Evolutionary conservation across 495 filamentous ascomycete species (phyloP).

Genomic region (Achaetomiella virescens): DNA sequence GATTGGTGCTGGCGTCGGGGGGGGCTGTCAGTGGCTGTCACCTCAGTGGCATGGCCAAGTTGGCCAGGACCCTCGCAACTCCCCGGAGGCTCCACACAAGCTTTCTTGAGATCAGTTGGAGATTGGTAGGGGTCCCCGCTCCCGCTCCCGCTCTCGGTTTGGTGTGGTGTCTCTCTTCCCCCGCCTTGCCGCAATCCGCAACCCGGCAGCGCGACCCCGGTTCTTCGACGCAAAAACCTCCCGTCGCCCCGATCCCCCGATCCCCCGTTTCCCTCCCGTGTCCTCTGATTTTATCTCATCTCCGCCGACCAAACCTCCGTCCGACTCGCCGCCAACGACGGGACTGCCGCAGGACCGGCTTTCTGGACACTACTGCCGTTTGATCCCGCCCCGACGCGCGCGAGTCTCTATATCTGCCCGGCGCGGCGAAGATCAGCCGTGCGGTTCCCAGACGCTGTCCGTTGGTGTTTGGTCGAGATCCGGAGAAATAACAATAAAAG

Average conservation of each 20-base stretch:
- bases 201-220: neutral
- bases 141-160: neutral
- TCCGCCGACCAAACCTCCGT: neutral
- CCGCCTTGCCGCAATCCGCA: slow-evolving; percentile 6
- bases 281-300: neutral
- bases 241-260: neutral
- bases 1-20: no score
- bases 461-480: neutral
- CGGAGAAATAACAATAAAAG: neutral
- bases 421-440: neutral
- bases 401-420: neutral
- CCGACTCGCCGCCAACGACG: neutral
- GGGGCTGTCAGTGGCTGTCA: no score
- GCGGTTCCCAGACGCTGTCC: neutral
- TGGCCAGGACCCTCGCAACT: no score
- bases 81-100: no score
- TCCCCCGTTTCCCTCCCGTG: no score
- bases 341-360: slow-evolving; percentile 15
- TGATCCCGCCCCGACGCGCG: neutral
- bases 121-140: slow-evolving; percentile 7
- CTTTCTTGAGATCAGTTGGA: neutral
- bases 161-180: neutral
- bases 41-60: no score
- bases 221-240: neutral
- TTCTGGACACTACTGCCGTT: neutral